phyloP scores from a whole-genome alignment of 2,329 filamentous ascomycete genomes.

The Colletotrichum kahawae region DNA sequence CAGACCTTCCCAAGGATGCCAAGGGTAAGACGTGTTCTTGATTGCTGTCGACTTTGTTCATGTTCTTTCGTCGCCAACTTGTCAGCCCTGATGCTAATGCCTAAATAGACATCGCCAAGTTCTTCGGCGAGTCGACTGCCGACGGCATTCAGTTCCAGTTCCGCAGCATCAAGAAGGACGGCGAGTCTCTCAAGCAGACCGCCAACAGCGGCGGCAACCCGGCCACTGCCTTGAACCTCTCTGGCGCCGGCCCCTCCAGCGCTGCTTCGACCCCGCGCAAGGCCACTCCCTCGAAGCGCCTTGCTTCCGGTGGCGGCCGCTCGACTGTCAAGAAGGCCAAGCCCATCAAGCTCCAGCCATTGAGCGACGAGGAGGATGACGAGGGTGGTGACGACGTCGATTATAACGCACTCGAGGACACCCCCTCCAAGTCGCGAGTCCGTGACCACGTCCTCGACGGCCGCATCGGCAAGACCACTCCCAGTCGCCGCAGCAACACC shows the following conservation, averaged over 20 bases:
- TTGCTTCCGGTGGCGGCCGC: slow-evolving; percentile 12
- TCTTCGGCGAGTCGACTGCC: slow-evolving; percentile 63
- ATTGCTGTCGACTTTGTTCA: background rate
- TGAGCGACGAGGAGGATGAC: slow-evolving; percentile 26
- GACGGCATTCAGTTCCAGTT: slow-evolving; percentile 68
- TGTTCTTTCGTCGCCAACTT: background rate
- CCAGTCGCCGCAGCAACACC: slow-evolving; percentile 4
- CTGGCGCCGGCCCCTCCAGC: slow-evolving; percentile 26
- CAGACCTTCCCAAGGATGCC: slow-evolving; percentile 40
- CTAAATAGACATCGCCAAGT: slow-evolving; percentile 53
- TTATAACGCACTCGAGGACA: slow-evolving; percentile 38
- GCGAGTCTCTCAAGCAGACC: slow-evolving; percentile 50
- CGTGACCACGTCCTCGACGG: slow-evolving; percentile 14
- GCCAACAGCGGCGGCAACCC: slow-evolving; percentile 52
- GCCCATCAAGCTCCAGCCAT: slow-evolving; percentile 27
- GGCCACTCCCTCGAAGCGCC: slow-evolving; percentile 19
- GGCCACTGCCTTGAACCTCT: slow-evolving; percentile 39
- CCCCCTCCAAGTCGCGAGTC: slow-evolving; percentile 38
- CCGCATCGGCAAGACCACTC: background rate
- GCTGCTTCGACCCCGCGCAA: slow-evolving; percentile 31
- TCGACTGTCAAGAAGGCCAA: slow-evolving; percentile 12
- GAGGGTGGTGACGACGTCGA: slow-evolving; percentile 30
- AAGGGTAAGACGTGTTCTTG: slow-evolving; percentile 39
- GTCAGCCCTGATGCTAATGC: background rate
- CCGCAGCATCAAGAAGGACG: slow-evolving; percentile 58